Conservation (phyloP, 2,329 filamentous ascomycete species). For the Colletotrichum musae region DNA sequence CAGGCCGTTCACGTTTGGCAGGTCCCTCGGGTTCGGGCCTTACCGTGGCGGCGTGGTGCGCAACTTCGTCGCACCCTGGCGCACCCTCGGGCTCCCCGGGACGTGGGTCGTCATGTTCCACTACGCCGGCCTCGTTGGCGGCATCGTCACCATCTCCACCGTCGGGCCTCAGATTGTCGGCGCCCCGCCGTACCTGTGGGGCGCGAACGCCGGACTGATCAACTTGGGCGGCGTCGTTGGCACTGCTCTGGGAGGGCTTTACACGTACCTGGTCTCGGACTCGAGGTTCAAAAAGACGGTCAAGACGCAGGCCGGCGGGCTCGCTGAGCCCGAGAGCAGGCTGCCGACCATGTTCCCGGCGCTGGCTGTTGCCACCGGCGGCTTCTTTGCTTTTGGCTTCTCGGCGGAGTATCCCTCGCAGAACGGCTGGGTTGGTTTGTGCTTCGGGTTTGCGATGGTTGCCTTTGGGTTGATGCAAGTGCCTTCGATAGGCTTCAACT, state of each 20-base stretch:
- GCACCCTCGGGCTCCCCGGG: conserved; percentile 49
- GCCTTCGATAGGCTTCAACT: conserved; percentile 56
- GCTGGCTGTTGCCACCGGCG: conserved; percentile 48
- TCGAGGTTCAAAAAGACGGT: conserved; percentile 44
- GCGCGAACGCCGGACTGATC: conserved; percentile 50
- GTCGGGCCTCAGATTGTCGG: conserved; percentile 51
- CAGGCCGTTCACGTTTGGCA: conserved; percentile 11
- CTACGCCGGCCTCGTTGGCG: conserved; percentile 54
- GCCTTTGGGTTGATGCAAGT: conserved; percentile 55
- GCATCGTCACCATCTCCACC: conserved; percentile 52
- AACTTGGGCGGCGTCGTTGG: conserved; percentile 53
- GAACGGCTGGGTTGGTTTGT: conserved; percentile 52
- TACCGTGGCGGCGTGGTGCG: conserved; percentile 42
- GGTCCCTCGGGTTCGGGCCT: conserved; percentile 43
- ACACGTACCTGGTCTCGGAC: conserved; percentile 47
- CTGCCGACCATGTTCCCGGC: conserved; percentile 50
- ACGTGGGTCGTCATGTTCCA: conserved; percentile 55
- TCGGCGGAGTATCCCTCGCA: conserved; percentile 51
- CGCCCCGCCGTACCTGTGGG: conserved; percentile 52
- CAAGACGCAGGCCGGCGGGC: conserved; percentile 45
- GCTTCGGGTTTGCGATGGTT: conserved; percentile 54
- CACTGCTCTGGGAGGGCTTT: conserved; percentile 46
- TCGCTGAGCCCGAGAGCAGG: conserved; percentile 52
- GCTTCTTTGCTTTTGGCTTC: conserved; percentile 55
- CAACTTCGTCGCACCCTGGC: conserved; percentile 48